Conservation (phyloP, 306 rosid genomes). For the Ormosia emarginata region DNA sequence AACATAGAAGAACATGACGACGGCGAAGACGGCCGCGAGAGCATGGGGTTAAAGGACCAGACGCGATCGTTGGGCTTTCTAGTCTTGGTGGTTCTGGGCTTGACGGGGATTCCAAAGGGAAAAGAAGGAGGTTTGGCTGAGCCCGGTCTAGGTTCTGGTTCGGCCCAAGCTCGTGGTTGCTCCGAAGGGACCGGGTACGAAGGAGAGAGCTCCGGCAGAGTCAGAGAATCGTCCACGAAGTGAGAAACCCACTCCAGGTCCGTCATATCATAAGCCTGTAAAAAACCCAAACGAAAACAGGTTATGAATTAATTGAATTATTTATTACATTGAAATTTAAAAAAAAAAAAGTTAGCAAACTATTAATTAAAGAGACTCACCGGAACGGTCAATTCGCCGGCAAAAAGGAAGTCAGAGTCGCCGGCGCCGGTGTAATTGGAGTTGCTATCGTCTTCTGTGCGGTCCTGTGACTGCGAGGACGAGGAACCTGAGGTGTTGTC, state of each 20-base stretch:
- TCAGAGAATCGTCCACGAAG: constrained; percentile 73
- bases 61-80: constrained; percentile 26
- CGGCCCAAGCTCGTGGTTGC: constrained; percentile 20
- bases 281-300: background rate
- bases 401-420: constrained; percentile 51
- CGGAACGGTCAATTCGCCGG: constrained; percentile 64
- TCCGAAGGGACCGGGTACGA: constrained; percentile 24
- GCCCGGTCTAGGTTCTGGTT: constrained; percentile 37
- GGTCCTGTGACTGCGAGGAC: constrained; percentile 32
- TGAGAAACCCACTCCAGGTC: constrained; percentile 93
- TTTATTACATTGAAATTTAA: background rate
- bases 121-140: background rate
- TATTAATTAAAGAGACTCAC: constrained; percentile 17
- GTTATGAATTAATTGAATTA: background rate
- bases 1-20: constrained; percentile 40
- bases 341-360: background rate
- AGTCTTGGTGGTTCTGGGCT: constrained; percentile 50
- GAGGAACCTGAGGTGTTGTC: constrained; percentile 35
- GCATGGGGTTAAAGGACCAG: constrained; percentile 25
- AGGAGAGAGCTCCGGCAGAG: constrained; percentile 43
- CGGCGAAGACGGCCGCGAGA: constrained; percentile 21
- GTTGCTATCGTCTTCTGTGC: constrained; percentile 34
- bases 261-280: constrained; percentile 67
- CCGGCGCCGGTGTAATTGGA: constrained; percentile 40
- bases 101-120: constrained; percentile 35